Base-by-base conservation (phyloP, 345 rosid species). In the Salix viminalis region DNA sequence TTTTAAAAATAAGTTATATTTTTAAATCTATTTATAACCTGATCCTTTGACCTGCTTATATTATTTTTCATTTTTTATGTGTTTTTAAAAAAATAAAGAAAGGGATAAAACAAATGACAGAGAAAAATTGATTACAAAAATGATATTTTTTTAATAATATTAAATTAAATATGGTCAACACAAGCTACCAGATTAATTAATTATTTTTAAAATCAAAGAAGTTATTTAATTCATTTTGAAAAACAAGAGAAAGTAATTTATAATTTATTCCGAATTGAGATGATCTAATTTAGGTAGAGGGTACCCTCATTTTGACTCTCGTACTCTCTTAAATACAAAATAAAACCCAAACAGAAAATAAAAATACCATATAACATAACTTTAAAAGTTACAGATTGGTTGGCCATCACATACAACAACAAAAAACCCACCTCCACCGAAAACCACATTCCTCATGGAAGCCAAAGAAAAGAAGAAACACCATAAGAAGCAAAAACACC, bases 401-500 rank as follows among this genome's bases (percentile, higher is more conserved):
- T 85, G 72, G 64, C 39, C 60, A 41, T 67, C 70, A 66, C 32
- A 61, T 9, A 28, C 75, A 54, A 42, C 79, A 71, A 58, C 37
- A 66, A 58, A 32, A 3, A 24, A 75, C 46, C 71, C 39, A 9
- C 79, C 71, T 21, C 37, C 73, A 37, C 42, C 64, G 15, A 58
- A 8, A 42, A 44, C 50, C 65, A 5, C 15, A n/a, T 50, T 21
- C 56, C 34, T 83, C 82, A 93, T 91, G 96, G 94, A 73, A 81
- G 92, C 83, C 42, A 89, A 89, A 72, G 88, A 87, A 79, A 85
- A 86, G 88, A 83, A 67, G 72, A 88, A 88, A 71, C 70, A 82
- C 52, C 86, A 86, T 81, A 95, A 91, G 89, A 96, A 93, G 90
- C 91, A 86, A 34, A 89, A 87, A 64, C 89, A 91, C 73, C 85